Base-by-base conservation (phyloP, 1,284 basidiomycete genomes). In the Schizophyllum commune region DNA sequence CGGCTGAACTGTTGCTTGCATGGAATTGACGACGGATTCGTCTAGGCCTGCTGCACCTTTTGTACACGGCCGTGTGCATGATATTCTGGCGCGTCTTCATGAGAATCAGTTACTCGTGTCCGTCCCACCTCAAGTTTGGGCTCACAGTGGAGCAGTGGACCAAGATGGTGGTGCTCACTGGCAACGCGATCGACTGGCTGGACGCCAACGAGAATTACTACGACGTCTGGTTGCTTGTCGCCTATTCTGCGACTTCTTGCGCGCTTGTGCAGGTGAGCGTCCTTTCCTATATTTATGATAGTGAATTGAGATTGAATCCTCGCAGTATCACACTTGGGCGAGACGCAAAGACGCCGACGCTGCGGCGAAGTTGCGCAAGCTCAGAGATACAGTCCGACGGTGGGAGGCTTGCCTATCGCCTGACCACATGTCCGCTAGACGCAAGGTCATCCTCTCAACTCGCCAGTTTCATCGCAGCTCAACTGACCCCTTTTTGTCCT, bases 71-170 rank as follows among this genome's bases (percentile, higher is more conserved):
- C 67, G 86, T 96, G 53, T 88, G 87, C 68, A 91, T 92, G 86
- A 88, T 92, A 72, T 92, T 95, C 75, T 95, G 91, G 91, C 86
- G 92, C 60, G 90, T 96, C 19, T 97, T 97, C 77, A 94, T 96
- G 91, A 85, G 94, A 60, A 92, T 96, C 72, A 92, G 91, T 63
- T 95, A 96, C 74, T 83, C 84, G 32, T 92, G 87, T 71, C 94
- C 92, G 15, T 83, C 83, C 11, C 93, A 94, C 72, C 83, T 96
- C 69, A 92, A 88, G 69, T 91, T 97, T 68, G 82, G 83, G 32
- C 78, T 96, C 64, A 92, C 89, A 1, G 82, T 91, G 55, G 86
- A 88, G 67, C 83, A 86, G 62, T 97, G 94, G 93, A 83, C 81
- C 47, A 76, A 79, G 56, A 81, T 97, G 59, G 84, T 94, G 57